Evolutionary conservation across 2,329 filamentous ascomycete genomes (phyloP), one percentile per base, ranked within the genome.

Genomic region (Colletotrichum sp.): DNA sequence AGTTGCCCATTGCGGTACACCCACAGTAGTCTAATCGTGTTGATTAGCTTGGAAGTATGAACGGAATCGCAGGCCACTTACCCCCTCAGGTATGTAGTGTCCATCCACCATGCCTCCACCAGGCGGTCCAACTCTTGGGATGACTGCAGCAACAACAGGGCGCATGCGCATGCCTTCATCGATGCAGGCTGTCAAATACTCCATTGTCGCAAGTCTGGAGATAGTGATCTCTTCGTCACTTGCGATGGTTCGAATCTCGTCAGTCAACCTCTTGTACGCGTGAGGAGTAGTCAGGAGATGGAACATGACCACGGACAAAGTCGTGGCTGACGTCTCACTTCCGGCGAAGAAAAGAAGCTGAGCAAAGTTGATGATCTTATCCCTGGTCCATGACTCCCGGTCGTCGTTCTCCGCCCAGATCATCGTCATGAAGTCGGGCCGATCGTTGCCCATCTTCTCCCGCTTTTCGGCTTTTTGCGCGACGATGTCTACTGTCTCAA

Each of bases 161-260:
- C 84, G 86, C 70, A 86, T 79, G 13, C 86, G 81, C 52, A 87
- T 73, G 12, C 80, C 80, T 78, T 88, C 86, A 12, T 86, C 80
- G 13, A 87, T 78, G 66, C 79, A 80, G 12, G 85, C 85, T 15
- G 80, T 66, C 63, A 66, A 24, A 44, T 66, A 66, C 32, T 66
- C 76, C 67, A 86, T 78, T 64, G 86, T 87, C 18, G 75, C 63
- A 0, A 86, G 75, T 15, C 78, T 75, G 26, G 76, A 72, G 16
- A 83, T 71, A 8, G 77, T 80, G 62, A 86, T 86, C 15, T 85
- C 82, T 0, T 82, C 79, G 34, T 82, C 80, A 1, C 30, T 77
- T 2, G 75, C 64, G 70, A 86, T 86, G 1, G 79, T 63, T 2
- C 85, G 82, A 8, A 88, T 77, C 79, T 88, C 86, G 1, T 80